Percentiles rank a stretch among this genome's conserved stretches.
Evolutionary conservation across 2,329 filamentous ascomycete genomes (phyloP).

Genomic region (Cercospora sp.): DNA sequence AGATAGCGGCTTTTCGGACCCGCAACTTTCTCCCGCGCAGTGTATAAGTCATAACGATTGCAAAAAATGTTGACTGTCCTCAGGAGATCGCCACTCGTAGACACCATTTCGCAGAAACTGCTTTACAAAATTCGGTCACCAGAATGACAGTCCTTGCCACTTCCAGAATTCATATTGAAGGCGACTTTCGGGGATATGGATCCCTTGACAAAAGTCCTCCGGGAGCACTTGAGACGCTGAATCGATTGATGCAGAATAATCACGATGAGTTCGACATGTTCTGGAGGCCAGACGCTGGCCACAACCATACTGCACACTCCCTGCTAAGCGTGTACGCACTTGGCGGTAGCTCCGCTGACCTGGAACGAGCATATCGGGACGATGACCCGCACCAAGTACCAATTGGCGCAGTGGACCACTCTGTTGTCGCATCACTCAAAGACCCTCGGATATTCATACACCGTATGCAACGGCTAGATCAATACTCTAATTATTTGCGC

Average conservation of each 20-base stretch:
- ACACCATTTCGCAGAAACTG: neutral
- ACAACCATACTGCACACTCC: neutral
- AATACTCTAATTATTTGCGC: constrained; percentile 70
- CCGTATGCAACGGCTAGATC: neutral
- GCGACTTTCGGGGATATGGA: neutral
- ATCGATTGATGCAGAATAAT: neutral
- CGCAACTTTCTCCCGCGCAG: neutral
- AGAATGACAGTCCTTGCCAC: neutral
- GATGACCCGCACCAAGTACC: neutral
- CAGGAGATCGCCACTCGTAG: neutral
- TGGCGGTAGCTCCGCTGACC: neutral
- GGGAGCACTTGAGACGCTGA: constrained; percentile 2
- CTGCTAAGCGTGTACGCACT: neutral
- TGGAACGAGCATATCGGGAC: neutral
- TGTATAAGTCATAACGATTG: neutral
- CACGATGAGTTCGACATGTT: constrained; percentile 7
- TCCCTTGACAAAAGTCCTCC: neutral
- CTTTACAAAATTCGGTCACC: neutral
- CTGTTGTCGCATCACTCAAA: neutral
- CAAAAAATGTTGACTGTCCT: neutral
- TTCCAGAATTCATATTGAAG: neutral
- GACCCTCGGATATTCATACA: neutral
- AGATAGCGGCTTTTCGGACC: neutral
- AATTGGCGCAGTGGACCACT: neutral
- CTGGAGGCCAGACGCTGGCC: neutral